Conservation (phyloP, 495 filamentous ascomycete species). For the Pseudotulostoma volvatum region DNA sequence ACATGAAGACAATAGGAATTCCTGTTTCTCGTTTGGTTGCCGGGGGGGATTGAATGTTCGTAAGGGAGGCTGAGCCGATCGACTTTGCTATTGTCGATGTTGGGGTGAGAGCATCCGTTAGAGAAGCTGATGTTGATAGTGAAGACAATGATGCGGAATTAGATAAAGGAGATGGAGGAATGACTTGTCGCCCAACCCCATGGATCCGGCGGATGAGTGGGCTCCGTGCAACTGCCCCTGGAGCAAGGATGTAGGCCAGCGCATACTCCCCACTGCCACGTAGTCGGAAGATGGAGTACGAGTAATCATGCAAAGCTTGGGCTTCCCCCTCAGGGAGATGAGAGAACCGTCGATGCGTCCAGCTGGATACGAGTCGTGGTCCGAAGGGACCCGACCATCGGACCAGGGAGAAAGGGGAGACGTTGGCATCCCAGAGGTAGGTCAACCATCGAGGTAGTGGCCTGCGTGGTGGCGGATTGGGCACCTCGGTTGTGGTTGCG, state of each 20-base stretch:
- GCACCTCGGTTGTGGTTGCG: conserved; percentile 8
- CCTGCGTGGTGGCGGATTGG: conserved; percentile 32
- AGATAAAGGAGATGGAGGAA: conserved; percentile 15
- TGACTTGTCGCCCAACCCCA: conserved; percentile 58
- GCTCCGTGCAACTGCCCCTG: conserved; percentile 78
- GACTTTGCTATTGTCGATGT: neutral
- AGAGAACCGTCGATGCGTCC: conserved; percentile 83
- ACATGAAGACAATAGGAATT: conserved; percentile 78
- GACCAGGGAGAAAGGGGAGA: conserved; percentile 83
- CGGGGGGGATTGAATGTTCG: neutral
- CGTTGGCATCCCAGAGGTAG: conserved; percentile 92
- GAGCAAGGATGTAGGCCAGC: conserved; percentile 79
- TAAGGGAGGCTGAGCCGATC: conserved; percentile 7
- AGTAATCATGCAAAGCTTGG: conserved; percentile 74
- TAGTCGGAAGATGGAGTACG: conserved; percentile 86
- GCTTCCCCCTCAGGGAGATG: conserved; percentile 71
- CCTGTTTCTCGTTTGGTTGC: conserved; percentile 45
- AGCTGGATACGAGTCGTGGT: conserved; percentile 81
- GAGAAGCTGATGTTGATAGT: conserved; percentile 4
- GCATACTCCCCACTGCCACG: conserved; percentile 91
- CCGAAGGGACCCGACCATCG: conserved; percentile 85
- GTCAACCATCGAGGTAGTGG: conserved; percentile 69
- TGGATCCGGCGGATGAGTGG: conserved; percentile 77
- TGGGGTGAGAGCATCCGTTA: conserved; percentile 5
- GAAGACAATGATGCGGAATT: conserved; percentile 5